phyloP scores from a whole-genome alignment of 148 eudicot genomes.

The Rhododendron mucronatum region DNA sequence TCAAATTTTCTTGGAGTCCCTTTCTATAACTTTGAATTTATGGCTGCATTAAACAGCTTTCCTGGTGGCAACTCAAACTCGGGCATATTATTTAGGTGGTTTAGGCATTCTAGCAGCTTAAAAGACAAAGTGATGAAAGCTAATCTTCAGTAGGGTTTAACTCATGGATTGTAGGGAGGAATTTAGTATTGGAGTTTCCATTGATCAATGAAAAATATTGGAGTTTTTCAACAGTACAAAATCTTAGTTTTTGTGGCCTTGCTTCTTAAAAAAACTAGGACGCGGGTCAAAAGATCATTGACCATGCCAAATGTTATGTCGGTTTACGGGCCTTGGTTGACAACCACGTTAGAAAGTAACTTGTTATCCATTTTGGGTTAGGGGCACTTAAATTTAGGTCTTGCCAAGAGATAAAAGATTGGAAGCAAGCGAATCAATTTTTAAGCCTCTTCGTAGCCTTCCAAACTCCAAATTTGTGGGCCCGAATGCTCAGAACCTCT shows the following conservation, averaged over 20 bases:
- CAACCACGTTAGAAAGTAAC: background rate
- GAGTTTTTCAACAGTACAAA: background rate
- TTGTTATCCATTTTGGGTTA: background rate
- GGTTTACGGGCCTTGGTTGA: background rate
- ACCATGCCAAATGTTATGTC: background rate
- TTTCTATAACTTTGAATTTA: background rate
- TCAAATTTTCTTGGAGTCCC: background rate
- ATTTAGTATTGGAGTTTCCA: background rate
- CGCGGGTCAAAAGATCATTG: background rate
- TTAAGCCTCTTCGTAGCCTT: background rate
- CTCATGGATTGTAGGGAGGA: background rate
- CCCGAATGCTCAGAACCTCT: background rate
- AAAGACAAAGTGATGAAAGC: background rate
- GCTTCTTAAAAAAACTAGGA: background rate
- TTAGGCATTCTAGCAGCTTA: constrained; percentile 1
- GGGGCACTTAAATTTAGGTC: background rate
- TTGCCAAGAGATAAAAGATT: background rate
- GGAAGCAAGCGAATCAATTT: background rate
- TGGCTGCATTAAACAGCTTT: background rate
- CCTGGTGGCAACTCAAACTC: background rate
- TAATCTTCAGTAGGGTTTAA: background rate
- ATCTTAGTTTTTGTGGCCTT: background rate
- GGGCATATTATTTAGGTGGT: background rate
- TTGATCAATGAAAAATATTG: background rate
- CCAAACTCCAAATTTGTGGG: background rate